phyloP scores from a whole-genome alignment of 164 flowering plant species.

The Sextonia rubra region DNA sequence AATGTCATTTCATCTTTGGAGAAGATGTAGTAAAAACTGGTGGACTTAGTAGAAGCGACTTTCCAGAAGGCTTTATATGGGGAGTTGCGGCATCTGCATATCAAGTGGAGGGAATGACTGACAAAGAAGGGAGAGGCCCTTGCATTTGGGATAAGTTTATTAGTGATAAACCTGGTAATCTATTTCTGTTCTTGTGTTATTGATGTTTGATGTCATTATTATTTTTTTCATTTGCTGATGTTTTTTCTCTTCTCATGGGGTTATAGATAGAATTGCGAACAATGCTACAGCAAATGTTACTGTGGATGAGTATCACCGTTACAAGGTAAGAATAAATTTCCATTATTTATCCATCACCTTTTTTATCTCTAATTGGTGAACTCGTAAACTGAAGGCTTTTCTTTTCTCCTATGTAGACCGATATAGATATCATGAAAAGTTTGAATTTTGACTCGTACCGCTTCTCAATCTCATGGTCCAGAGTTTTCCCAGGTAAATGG shows the following conservation, averaged over 20 bases:
- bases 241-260: not conserved
- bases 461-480: conserved; percentile 46
- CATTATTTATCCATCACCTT: too few species aligned
- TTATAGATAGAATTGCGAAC: conserved; percentile 17
- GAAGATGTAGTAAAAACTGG: too few species aligned
- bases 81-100: conserved; percentile 30
- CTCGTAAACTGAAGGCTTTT: too few species aligned
- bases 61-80: conserved; percentile 22
- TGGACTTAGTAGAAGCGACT: not conserved
- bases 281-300: conserved; percentile 20
- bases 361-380: too few species aligned
- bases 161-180: conserved; percentile 9
- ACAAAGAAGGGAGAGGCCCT: conserved; percentile 27
- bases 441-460: conserved; percentile 38
- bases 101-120: conserved; percentile 29
- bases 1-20: too few species aligned
- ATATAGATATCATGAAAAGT: conserved; percentile 27
- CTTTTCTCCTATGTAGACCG: conserved; percentile 21
- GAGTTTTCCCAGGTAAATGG: conserved; percentile 34
- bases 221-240: not conserved
- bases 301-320: conserved; percentile 30
- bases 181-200: not conserved
- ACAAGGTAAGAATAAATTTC: conserved; percentile 16
- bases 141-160: conserved; percentile 28
- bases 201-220: not conserved